Conservation (phyloP, 1,139 yeast genomes). For the Yamadazyma conglobata region DNA sequence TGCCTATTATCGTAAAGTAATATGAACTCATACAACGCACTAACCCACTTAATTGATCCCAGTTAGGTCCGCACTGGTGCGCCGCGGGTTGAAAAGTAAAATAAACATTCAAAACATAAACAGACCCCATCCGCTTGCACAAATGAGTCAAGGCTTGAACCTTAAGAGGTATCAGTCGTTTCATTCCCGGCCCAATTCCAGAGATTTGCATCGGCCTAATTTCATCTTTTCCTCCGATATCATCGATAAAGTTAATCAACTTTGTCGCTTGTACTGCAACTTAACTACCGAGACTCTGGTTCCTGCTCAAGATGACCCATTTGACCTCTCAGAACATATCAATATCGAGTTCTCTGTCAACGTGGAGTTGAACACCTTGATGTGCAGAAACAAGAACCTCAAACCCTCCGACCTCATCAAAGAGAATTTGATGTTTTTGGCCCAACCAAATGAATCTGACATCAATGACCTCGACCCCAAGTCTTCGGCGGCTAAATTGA, state of each 20-base stretch:
- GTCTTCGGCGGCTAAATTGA: slow-evolving; percentile 4
- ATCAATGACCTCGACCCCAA: too few species aligned
- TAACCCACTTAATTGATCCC: too few species aligned
- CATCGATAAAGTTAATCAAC: slow-evolving; percentile 18
- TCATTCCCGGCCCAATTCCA: slow-evolving; percentile 13
- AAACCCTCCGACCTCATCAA: slow-evolving; percentile 33
- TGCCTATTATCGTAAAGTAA: slow-evolving; percentile 85
- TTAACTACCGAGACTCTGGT: slow-evolving; percentile 1
- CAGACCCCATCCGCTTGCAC: too few species aligned
- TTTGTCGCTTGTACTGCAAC: slow-evolving; percentile 8
- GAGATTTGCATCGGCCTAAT: slow-evolving; percentile 37
- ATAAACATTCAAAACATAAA: slow-evolving; percentile 4
- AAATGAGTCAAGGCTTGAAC: slow-evolving; percentile 11
- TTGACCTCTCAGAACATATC: slow-evolving; percentile 7
- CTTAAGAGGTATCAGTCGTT: slow-evolving; percentile 16
- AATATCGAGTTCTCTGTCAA: slow-evolving; percentile 25
- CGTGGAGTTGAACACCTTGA: slow-evolving; percentile 35
- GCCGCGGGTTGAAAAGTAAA: too few species aligned
- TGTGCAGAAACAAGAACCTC: slow-evolving; percentile 27
- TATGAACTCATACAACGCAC: slow-evolving; percentile 58
- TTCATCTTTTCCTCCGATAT: slow-evolving; percentile 40
- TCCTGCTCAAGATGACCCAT: slow-evolving; percentile 1
- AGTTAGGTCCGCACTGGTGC: too few species aligned
- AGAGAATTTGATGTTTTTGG: slow-evolving; percentile 34
- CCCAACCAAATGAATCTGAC: slow-evolving; percentile 22